These are phyloP conservation scores for Coniosporium tulheliwenetii DNA, from an alignment of 2,329 filamentous ascomycete genomes.

Conservation along the genomic window DNA sequence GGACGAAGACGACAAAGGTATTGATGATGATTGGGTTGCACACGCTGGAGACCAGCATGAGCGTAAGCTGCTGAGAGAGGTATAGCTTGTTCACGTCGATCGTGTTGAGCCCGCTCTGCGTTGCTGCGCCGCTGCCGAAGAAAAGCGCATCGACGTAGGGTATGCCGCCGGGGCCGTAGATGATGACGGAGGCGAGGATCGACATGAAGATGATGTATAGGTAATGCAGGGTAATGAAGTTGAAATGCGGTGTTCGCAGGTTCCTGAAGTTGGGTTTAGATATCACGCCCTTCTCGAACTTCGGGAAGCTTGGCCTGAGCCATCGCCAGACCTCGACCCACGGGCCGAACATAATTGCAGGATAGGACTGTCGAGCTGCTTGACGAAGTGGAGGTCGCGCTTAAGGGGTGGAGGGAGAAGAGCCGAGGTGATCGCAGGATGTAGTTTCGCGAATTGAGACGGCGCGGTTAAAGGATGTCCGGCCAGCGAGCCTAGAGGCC, in stretches of 20 bases:
- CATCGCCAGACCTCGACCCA: conserved; percentile 7
- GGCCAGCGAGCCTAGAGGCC: too few relatives aligned
- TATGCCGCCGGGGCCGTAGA: conserved; percentile 52
- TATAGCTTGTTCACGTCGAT: conserved; percentile 32
- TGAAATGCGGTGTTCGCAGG: conserved; percentile 45
- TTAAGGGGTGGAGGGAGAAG: too few relatives aligned
- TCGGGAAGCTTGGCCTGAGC: conserved; percentile 4
- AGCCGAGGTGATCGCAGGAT: too few relatives aligned
- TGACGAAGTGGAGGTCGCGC: too few relatives aligned
- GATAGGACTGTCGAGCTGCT: too few relatives aligned
- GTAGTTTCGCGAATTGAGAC: too few relatives aligned
- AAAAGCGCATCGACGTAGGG: conserved; percentile 78
- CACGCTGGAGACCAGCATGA: conserved; percentile 57
- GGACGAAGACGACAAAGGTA: conserved; percentile 74
- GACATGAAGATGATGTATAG: conserved; percentile 63
- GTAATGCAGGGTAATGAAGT: conserved; percentile 74
- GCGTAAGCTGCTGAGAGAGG: conserved; percentile 40
- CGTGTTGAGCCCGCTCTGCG: conserved; percentile 88
- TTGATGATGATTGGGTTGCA: conserved; percentile 77
- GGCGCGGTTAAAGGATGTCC: too few relatives aligned
- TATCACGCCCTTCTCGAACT: neutral
- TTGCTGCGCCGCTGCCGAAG: conserved; percentile 72
- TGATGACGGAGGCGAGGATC: conserved; percentile 59
- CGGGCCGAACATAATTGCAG: conserved; percentile 7
- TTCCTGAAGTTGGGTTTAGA: too few relatives aligned